Base-by-base conservation (phyloP, 139 green algal genomes). In the Micractinium conductrix region DNA sequence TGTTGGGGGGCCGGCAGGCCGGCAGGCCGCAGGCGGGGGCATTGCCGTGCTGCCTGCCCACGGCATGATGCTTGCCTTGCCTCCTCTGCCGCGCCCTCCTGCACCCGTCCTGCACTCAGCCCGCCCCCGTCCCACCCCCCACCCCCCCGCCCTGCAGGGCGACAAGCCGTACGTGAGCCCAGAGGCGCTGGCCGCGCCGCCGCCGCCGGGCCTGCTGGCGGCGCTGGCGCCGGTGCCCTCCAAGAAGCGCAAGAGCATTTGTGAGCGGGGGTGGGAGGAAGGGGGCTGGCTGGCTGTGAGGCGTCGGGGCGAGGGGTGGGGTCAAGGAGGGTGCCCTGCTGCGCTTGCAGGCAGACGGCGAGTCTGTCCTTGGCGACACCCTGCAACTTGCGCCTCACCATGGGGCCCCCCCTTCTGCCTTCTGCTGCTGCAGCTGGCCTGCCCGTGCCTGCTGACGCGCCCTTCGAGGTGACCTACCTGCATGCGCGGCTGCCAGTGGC, bases 171-270 rank as follows among this genome's bases (percentile, higher is more conserved):
- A 53, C 22, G 14, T 86, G 22, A 40, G 50, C 60, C 69, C 42
- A 33, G 85, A 80, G 5, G 53, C 38, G 24, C 40, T 74, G 42
- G 40, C 21, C 2, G 78, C 63, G 78, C 30, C 62, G 42, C 78
- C 78, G 62, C 78, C 78, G 9, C 43, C 78, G 37, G 62, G 78
- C 30, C 42, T 74, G 78, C 78, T 83, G 42, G 42, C 78, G 1
- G 42, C 76, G 38, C 76, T 82, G 58, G 62, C n/a, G 42, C 78
- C 62, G 43, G 60, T 62, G 43, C 78, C 78, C 21, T 75, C 60
- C 40, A 83, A 83, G 78, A 83, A 83, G 78, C 78, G 78, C 44
- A 83, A 83, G 65, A 74, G 76, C 76, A 43, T 33, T 22, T 73
- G 76, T 82, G 76, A 58, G 76, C 45, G 21, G 7, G 2, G 0